Base-by-base conservation (phyloP, 345 rosid genomes). In the Eutrema heterophyllum region DNA sequence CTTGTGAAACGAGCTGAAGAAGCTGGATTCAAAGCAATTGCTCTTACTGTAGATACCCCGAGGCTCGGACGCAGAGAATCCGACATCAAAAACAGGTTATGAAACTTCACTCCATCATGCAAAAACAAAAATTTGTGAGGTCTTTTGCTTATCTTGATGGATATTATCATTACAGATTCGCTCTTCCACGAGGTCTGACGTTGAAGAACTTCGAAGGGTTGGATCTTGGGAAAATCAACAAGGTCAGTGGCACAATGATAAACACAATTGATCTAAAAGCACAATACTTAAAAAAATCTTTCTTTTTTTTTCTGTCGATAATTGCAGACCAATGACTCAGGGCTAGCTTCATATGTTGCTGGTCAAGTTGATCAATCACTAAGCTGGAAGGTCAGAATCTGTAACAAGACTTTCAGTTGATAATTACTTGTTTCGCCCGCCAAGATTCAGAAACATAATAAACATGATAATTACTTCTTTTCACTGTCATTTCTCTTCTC, bases 11-110 rank as follows among this genome's bases (percentile, higher is more conserved):
- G 98, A 82, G 98, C 98, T 30, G 97, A 91, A 78, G 82, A 82
- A 80, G 97, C 96, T 78, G 97, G 97, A 52, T 94, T 91, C 80
- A 91, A 87, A 84, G 97, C 95, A 8, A 91, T 94, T 82, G 96
- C 90, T 75, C 95, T 94, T 45, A 94, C 97, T n/a, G 96, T 88
- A 32, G 98, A 94, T 74, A 91, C 96, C 56, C 98, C 98, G 41
- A 84, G 88, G 81, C 96, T 94, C 27, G 98, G 98, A 39, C 95
- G 97, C 15, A 83, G 98, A 71, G 98, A 94, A 79, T 83, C 97
- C 21, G 97, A 91, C 81, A 94, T 94, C 83, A 94, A 91, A 85
- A 94, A 91, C 84, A 86, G 96, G 98, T 91, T 16, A 80, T 66
- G n/a, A 46, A 64, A 66, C 67, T 39, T 39, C 33, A 1, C 7